phyloP scores from a whole-genome alignment of 2,329 filamentous ascomycete genomes.

The Fusarium protoensiforme region DNA sequence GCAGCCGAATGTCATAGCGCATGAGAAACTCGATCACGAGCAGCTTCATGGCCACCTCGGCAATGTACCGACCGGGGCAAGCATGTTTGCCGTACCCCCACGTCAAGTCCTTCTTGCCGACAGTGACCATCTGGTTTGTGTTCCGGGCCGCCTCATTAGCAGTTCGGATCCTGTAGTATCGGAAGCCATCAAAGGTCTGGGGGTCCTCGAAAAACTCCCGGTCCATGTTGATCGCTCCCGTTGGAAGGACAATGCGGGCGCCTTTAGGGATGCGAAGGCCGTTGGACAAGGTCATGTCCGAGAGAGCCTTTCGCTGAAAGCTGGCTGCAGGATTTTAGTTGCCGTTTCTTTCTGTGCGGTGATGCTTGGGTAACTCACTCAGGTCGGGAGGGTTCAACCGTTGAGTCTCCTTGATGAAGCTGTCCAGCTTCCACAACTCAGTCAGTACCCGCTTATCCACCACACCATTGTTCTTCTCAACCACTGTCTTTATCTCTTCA shows the following conservation, averaged over 20 bases:
- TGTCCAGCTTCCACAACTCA: conserved; percentile 10
- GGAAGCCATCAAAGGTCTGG: conserved; percentile 7
- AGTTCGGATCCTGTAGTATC: conserved; percentile 4
- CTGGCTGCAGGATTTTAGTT: not conserved
- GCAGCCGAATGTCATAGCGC: conserved; percentile 4
- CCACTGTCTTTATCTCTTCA: not conserved
- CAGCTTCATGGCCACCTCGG: conserved; percentile 12
- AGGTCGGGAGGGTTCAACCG: conserved; percentile 9
- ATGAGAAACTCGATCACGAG: conserved; percentile 8
- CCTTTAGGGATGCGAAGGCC: conserved; percentile 11
- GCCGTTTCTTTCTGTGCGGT: not conserved
- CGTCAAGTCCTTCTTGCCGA: conserved; percentile 13
- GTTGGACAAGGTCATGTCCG: conserved; percentile 10
- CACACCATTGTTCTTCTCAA: not conserved
- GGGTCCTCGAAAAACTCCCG: conserved; percentile 5
- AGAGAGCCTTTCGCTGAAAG: conserved; percentile 11
- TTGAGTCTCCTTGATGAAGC: conserved; percentile 16
- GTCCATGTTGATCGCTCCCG: conserved; percentile 15
- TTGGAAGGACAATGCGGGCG: conserved; percentile 6
- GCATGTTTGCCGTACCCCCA: conserved; percentile 17
- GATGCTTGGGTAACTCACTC: not conserved
- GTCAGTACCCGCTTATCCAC: conserved; percentile 6
- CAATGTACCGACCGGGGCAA: conserved; percentile 14
- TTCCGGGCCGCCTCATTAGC: not conserved
- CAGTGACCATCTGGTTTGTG: conserved; percentile 1